A percentile compares a stretch with the other conserved stretches of the same genome.
Evolutionary conservation across 176 grass and related monocot species (phyloP).

Genomic region (Rhipidocladum racemiflorum): DNA sequence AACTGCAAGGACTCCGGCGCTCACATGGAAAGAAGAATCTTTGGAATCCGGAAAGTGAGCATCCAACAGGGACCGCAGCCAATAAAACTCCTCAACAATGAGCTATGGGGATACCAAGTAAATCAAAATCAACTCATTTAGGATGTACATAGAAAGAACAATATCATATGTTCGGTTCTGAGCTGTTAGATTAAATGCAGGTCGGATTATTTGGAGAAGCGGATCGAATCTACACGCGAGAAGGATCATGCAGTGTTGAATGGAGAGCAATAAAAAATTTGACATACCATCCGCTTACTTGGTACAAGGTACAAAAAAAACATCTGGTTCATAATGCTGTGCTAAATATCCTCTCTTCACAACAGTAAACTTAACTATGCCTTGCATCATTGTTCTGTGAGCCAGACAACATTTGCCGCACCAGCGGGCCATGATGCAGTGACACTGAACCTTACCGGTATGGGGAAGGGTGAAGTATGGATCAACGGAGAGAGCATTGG

Average conservation of each 20-base stretch:
- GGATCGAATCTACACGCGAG: conserved; percentile 41
- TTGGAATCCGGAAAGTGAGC: conserved; percentile 54
- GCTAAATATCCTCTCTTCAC: background rate
- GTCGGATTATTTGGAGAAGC: conserved; percentile 67
- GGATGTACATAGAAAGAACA: background rate
- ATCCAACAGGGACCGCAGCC: conserved; percentile 39
- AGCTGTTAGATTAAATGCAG: conserved; percentile 44
- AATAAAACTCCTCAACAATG: conserved; percentile 43
- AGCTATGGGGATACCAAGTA: conserved; percentile 80
- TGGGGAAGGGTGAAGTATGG: conserved; percentile 89
- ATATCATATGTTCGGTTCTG: background rate
- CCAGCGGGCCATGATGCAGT: conserved; percentile 59
- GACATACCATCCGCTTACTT: conserved; percentile 45
- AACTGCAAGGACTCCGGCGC: conserved; percentile 64
- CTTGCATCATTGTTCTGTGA: conserved; percentile 14
- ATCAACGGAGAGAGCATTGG: conserved; percentile 89
- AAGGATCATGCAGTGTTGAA: conserved; percentile 37
- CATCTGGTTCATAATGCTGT: background rate
- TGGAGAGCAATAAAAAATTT: conserved; percentile 56
- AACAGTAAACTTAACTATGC: background rate
- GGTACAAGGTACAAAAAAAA: conserved; percentile 71
- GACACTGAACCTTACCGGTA: conserved; percentile 70
- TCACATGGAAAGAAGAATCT: conserved; percentile 64
- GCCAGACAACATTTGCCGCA: conserved; percentile 63
- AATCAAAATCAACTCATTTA: conserved; percentile 9